A percentile compares a stretch with the other conserved stretches of the same genome.
Conservation (phyloP, 305 asterid genomes). For the Fraxinus sp. region DNA sequence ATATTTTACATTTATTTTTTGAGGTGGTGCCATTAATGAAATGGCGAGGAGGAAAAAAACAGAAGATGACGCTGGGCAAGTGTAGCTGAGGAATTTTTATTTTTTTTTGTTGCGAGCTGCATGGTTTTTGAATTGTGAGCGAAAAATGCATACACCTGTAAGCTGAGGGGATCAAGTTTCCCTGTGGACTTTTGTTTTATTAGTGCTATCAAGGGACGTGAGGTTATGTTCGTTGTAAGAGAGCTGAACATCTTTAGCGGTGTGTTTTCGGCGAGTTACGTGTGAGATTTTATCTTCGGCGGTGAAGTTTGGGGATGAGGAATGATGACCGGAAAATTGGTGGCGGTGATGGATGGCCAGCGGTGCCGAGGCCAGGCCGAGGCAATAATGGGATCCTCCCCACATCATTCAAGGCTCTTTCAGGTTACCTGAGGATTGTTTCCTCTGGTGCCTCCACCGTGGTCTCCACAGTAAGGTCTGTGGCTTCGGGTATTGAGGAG, state of each 20-base stretch:
- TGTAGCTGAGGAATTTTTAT: conserved; percentile 19
- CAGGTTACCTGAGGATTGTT: conserved; percentile 67
- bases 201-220: conserved; percentile 15
- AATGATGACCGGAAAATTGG: conserved; percentile 50
- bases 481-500: conserved; percentile 80
- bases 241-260: conserved; percentile 27
- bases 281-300: conserved; percentile 24
- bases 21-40: conserved; percentile 34
- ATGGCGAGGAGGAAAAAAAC: conserved; percentile 22
- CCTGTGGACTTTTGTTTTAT: conserved; percentile 5
- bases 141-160: conserved; percentile 41
- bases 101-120: conserved; percentile 34
- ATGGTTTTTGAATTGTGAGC: conserved; percentile 48
- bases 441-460: conserved; percentile 83
- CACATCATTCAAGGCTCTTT: conserved; percentile 63
- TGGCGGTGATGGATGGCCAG: conserved; percentile 43
- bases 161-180: conserved; percentile 24
- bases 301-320: conserved; percentile 52
- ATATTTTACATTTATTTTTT: conserved; percentile 6
- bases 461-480: conserved; percentile 80
- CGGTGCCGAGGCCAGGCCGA: conserved; percentile 42
- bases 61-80: conserved; percentile 31
- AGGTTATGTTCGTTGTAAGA: conserved; percentile 46
- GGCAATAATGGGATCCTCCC: conserved; percentile 61
- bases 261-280: conserved; percentile 20